Evolutionary conservation across 2,329 filamentous ascomycete genomes (phyloP), one percentile per base, ranked within the genome.

Genomic region (Fusarium abutilonis): DNA sequence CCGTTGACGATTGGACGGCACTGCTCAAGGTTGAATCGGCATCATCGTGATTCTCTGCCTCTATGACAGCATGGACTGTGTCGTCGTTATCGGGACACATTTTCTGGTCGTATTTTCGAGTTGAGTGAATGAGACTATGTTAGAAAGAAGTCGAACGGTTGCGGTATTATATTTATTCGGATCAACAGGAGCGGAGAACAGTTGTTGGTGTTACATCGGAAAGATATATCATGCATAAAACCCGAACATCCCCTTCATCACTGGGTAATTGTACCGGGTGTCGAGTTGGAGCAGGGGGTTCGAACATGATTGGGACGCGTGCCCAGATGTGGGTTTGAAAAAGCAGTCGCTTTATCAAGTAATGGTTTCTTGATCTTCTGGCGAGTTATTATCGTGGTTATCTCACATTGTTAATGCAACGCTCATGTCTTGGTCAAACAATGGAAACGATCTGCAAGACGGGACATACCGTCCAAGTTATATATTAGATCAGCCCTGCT

Each of bases 1-100:
- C 53, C 10, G 53, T 56, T 14, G 53, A 56, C 15, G 53, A 52
- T 9, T 52, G 36, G 11, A 42, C 17, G 11, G 47, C 53, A 21
- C 29, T 32, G 9, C 19, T 47, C 14, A 46, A 14, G 11, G 32
- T 36, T 9, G 53, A 52, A 34, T 56, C 53, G 4, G 23, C 31
- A 9, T 56, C 53, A 26, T 52, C 53, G 23, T 49, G 36, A 14
- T 17, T 21, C 3, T 49, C 46, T 23, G 46, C 35, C 15, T 49
- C 46, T 15, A 49, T 49, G 14, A 49, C 28, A 21, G 17, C 36
- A 9, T 41, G 46, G 10, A 26, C n/a, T 32, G 36, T 15, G 13
- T 49, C 6, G 11, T 49, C 40, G 15, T 49, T 14, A 11, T 31
- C n/a, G 2, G 40, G 21, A 23, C 21, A 23, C 21, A 23, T 23